Conservation (phyloP, 306 rosid species). For the Vigna mungo region DNA sequence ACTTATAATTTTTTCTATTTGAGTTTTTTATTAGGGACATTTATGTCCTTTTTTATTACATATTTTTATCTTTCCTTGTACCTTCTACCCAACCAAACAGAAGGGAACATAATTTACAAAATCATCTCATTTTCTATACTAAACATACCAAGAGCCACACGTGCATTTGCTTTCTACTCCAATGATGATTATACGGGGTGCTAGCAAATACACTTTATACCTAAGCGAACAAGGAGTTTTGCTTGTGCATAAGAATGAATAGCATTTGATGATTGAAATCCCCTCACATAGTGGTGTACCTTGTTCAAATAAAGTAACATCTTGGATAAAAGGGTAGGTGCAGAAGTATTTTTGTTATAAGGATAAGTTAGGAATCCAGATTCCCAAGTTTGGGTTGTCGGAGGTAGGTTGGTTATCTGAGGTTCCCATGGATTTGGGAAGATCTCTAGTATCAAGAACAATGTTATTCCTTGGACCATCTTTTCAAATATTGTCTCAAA, state of each 20-base stretch:
- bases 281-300: not conserved
- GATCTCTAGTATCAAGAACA: slow-evolving; percentile 5
- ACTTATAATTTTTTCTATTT: too few relatives aligned
- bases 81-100: too few relatives aligned
- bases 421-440: not conserved
- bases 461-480: slow-evolving; percentile 8
- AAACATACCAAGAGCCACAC: not conserved
- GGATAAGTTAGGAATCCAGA: too few relatives aligned
- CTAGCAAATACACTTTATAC: not conserved
- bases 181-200: not conserved
- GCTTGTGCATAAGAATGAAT: not conserved
- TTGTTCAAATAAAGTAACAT: not conserved
- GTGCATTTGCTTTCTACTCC: not conserved
- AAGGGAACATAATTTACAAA: too few relatives aligned
- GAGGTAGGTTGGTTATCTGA: not conserved
- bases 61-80: too few relatives aligned
- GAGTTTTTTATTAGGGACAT: too few relatives aligned
- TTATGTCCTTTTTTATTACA: too few relatives aligned
- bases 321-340: not conserved
- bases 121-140: too few relatives aligned
- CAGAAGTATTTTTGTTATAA: not conserved
- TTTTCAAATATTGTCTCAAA: slow-evolving; percentile 3
- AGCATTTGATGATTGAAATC: not conserved
- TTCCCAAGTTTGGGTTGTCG: not conserved
- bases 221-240: not conserved